Percentiles rank a stretch among this genome's conserved stretches.
Evolutionary conservation across 2,329 filamentous ascomycete genomes (phyloP).

Genomic region (Ascochyta clinopodiicola): DNA sequence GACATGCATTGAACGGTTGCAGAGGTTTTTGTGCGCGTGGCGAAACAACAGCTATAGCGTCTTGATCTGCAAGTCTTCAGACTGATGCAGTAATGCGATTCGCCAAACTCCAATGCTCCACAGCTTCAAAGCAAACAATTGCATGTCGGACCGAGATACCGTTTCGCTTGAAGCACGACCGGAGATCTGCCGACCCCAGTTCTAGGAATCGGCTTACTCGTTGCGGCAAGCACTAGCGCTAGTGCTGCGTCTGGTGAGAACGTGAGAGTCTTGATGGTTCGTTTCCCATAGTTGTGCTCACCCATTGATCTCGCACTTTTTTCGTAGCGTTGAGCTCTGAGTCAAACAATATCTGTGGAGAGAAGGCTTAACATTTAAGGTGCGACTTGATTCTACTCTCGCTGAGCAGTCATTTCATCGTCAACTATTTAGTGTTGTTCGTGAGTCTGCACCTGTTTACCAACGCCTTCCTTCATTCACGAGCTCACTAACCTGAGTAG

Average conservation of each 20-base stretch:
- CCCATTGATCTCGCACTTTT: conserved; percentile 1
- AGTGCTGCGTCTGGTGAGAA: background rate
- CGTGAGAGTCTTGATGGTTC: background rate
- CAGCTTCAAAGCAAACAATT: background rate
- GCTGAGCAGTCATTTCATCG: background rate
- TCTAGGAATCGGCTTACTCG: background rate
- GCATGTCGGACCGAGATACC: conserved; percentile 19
- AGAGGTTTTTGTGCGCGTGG: too few relatives aligned
- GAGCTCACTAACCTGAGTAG: background rate
- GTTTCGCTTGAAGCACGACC: background rate
- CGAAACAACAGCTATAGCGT: too few relatives aligned
- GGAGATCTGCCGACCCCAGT: conserved; percentile 8
- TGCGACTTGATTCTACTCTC: background rate
- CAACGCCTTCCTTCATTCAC: too few relatives aligned
- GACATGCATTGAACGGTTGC: background rate
- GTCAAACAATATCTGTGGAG: background rate
- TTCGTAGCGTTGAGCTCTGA: background rate
- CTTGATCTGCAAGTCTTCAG: background rate
- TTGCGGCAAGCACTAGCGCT: conserved; percentile 6
- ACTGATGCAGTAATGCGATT: background rate
- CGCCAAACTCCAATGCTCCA: background rate
- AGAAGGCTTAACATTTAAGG: background rate
- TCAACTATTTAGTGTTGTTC: background rate
- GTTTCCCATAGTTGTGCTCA: background rate
- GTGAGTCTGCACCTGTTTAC: background rate